Evolutionary conservation across 176 grass and related monocot genomes (phyloP).

Genomic region (Puya raimondii): DNA sequence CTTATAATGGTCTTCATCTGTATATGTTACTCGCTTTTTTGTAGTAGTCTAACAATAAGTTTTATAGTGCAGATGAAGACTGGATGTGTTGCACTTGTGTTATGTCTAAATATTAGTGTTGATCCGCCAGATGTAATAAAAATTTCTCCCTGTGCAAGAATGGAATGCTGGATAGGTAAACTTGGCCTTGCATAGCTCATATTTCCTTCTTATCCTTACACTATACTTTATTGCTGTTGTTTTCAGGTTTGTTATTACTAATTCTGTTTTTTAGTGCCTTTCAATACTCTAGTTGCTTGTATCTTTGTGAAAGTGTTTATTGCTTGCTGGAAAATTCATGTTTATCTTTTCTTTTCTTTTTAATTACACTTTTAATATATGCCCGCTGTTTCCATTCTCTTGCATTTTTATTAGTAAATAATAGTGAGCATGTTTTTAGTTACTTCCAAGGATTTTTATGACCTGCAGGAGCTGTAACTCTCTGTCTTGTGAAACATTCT

Average conservation of each 20-base stretch:
- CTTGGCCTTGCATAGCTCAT: constrained; percentile 7
- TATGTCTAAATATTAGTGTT: constrained; percentile 98
- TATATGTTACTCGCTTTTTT: neutral
- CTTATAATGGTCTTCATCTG: constrained; percentile 12
- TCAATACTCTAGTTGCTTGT: too few species aligned
- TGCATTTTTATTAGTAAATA: too few species aligned
- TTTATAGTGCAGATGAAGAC: constrained; percentile 93
- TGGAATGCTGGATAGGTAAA: constrained; percentile 99
- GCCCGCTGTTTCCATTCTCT: too few species aligned
- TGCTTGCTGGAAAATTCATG: too few species aligned
- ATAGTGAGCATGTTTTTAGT: too few species aligned
- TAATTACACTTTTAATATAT: too few species aligned
- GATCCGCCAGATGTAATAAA: constrained; percentile 98
- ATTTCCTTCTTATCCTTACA: neutral
- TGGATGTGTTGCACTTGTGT: constrained; percentile 86
- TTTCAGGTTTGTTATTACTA: constrained; percentile 10
- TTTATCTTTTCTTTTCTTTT: neutral
- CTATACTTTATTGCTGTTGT: constrained; percentile 1
- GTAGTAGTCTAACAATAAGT: constrained; percentile 19
- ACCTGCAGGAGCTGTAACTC: too few species aligned
- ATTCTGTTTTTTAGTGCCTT: neutral
- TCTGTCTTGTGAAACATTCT: too few species aligned
- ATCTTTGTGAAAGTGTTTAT: too few species aligned
- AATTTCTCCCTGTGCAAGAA: constrained; percentile 95
- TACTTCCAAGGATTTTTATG: too few species aligned